These are phyloP conservation scores for Hygrocybe punicea DNA, from an alignment of 768 basidiomycete genomes.

Conservation along the genomic window DNA sequence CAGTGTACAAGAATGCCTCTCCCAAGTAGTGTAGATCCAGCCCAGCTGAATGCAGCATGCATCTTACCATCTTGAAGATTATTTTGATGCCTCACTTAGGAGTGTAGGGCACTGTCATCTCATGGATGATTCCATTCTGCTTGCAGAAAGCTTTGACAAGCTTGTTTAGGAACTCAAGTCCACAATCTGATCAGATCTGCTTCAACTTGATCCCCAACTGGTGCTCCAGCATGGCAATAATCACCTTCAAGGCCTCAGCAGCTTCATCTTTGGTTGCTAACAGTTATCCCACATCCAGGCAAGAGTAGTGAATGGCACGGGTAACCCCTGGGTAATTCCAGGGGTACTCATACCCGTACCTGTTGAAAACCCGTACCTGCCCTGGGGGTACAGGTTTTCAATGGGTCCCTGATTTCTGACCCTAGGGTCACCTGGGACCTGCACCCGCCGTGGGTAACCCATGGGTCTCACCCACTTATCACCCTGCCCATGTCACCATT, in stretches of 20 bases:
- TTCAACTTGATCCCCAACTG: constrained; percentile 13
- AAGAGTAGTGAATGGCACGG: too few species aligned
- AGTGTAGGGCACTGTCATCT: constrained; percentile 28
- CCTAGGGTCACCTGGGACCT: too few species aligned
- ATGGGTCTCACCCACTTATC: too few species aligned
- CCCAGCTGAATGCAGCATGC: constrained; percentile 22
- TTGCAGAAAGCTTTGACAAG: constrained; percentile 15
- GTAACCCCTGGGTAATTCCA: too few species aligned
- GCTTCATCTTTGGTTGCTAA: constrained; percentile 9
- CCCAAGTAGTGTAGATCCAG: constrained; percentile 23
- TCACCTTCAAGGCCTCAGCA: constrained; percentile 8
- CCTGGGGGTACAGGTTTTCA: too few species aligned
- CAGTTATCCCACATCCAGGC: not conserved
- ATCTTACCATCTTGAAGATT: constrained; percentile 13
- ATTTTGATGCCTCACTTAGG: constrained; percentile 25
- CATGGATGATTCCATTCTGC: constrained; percentile 21
- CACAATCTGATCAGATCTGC: constrained; percentile 22
- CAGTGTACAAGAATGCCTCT: constrained; percentile 14
- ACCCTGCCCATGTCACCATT: too few species aligned
- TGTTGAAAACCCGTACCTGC: too few species aligned
- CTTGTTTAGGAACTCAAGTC: constrained; percentile 21
- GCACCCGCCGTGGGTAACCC: too few species aligned
- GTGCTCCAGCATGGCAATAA: constrained; percentile 12
- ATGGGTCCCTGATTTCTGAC: too few species aligned
- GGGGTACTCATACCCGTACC: too few species aligned